These are phyloP conservation scores for Gynochthodes officinalis DNA, from an alignment of 257 asterid species.

Conservation along the genomic window DNA sequence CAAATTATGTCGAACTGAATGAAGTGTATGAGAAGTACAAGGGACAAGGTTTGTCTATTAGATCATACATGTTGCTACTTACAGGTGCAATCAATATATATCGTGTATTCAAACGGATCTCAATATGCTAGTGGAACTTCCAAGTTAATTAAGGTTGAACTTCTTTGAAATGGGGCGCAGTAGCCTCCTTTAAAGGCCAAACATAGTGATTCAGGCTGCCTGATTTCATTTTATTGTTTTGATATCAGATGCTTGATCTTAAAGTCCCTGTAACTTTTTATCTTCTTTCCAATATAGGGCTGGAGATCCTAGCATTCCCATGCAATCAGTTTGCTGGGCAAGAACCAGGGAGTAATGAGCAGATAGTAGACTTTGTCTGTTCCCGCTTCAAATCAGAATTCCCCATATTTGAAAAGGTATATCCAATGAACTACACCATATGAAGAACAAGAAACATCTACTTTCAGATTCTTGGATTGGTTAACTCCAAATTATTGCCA, in stretches of 20 bases:
- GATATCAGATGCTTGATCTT: not conserved
- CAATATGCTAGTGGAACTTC: not conserved
- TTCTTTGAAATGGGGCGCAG: too few relatives aligned
- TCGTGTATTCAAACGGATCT: not conserved
- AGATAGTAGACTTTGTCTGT: constrained; percentile 67
- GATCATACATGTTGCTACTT: not conserved
- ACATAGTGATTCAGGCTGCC: not conserved
- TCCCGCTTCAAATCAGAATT: constrained; percentile 66
- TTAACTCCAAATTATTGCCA: too few relatives aligned
- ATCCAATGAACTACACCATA: not conserved
- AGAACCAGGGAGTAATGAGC: constrained; percentile 70
- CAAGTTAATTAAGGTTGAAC: too few relatives aligned
- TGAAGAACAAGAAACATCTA: not conserved
- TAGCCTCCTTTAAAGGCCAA: not conserved
- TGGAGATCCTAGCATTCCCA: constrained; percentile 80
- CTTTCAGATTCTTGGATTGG: too few relatives aligned
- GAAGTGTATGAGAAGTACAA: constrained; percentile 34
- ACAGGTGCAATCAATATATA: not conserved
- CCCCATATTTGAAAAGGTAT: constrained; percentile 73
- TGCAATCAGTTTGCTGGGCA: constrained; percentile 87
- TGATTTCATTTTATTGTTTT: not conserved
- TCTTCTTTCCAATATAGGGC: constrained; percentile 34
- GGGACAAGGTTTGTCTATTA: constrained; percentile 26
- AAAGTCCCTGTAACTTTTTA: not conserved
- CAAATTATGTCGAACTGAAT: constrained; percentile 29